Conservation (phyloP, 2,329 filamentous ascomycete species). For the Dactylellina haptotyla region DNA sequence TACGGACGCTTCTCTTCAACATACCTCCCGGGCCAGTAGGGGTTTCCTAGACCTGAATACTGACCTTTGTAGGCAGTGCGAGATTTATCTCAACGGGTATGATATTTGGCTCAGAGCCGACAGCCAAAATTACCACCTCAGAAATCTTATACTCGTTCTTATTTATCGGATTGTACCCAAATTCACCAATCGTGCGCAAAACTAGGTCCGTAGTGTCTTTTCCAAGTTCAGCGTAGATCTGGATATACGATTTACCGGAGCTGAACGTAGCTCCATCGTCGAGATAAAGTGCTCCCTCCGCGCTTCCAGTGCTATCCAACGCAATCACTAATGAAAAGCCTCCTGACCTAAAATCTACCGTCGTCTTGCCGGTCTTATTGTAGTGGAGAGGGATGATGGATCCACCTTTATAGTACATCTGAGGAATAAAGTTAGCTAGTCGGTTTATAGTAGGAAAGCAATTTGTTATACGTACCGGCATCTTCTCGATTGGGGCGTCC, state of each 20-base stretch:
- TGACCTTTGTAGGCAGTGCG: not conserved
- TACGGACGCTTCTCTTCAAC: slow-evolving; percentile 1
- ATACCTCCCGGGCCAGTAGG: not conserved
- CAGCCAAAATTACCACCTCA: slow-evolving; percentile 13
- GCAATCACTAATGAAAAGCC: slow-evolving; percentile 28
- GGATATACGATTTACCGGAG: slow-evolving; percentile 22
- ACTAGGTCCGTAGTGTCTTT: not conserved
- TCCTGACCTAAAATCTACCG: slow-evolving; percentile 36
- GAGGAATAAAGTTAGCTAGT: not conserved
- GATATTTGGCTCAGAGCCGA: not conserved
- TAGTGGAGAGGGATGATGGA: slow-evolving; percentile 41
- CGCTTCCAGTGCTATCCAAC: slow-evolving; percentile 9
- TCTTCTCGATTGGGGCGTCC: slow-evolving; percentile 21
- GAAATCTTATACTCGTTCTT: slow-evolving; percentile 15
- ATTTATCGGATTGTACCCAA: slow-evolving; percentile 10
- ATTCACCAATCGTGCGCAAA: not conserved
- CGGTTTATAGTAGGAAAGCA: not conserved
- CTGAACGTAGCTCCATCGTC: slow-evolving; percentile 29
- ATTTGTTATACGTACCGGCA: slow-evolving; percentile 29
- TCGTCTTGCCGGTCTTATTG: slow-evolving; percentile 36
- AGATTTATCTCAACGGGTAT: not conserved
- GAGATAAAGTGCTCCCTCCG: slow-evolving; percentile 17
- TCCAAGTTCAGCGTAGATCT: not conserved
- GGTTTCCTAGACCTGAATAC: not conserved
- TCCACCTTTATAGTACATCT: slow-evolving; percentile 34